Base-by-base conservation (phyloP, 2,329 filamentous ascomycete genomes). In the Sporothrix dimorphospora region DNA sequence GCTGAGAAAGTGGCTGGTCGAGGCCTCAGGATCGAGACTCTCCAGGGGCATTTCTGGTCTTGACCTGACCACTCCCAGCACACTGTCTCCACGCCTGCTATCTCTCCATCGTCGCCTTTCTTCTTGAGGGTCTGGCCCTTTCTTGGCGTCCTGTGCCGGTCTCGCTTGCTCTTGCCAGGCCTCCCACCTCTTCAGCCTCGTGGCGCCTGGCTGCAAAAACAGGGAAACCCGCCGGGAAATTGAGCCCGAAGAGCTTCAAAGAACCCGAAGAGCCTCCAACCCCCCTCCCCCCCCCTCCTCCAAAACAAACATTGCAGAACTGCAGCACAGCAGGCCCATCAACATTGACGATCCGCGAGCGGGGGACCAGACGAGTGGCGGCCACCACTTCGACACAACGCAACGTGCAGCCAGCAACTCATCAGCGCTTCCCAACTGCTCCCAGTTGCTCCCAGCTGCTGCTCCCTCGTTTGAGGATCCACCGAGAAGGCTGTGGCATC, bases 401-500 rank as follows among this genome's bases (percentile, higher is more conserved):
- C 4, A 61, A 40, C 16, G 4, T 14, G 12, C 53, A 7, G 53
- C 53, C 14, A 27, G 49, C 49, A 21, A 21, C n/a, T 53, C n/a
- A 19, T 14, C 14, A 16, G 1, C 14, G 14, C 45, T 47, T 24
- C 49, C n/a, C 49, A 6, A 34, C 53, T 34, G 11, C 40, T 16
- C 21, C 24, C 61, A 51, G 4, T 21, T 27, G 11, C 40, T 16
- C 21, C 24, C 61, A 51, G 4, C 38, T 27, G 61, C 61, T 27
- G 53, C 27, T 57, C 53, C 59, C 21, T 11, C 14, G 24, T 12
- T 40, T 47, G 42, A 19, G 4, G 24, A 9, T 47, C 45, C 45
- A 38, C 24, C 40, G 63, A 67, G 63, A 67, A 67, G 63, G 63
- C 63, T 67, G 63, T 49, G 63, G 63, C 42, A 47, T 45, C 38